A percentile compares a stretch with the other conserved stretches of the same genome.
phyloP scores from a whole-genome alignment of 78 protist species.

The Planoprotostelium fungivorum region DNA sequence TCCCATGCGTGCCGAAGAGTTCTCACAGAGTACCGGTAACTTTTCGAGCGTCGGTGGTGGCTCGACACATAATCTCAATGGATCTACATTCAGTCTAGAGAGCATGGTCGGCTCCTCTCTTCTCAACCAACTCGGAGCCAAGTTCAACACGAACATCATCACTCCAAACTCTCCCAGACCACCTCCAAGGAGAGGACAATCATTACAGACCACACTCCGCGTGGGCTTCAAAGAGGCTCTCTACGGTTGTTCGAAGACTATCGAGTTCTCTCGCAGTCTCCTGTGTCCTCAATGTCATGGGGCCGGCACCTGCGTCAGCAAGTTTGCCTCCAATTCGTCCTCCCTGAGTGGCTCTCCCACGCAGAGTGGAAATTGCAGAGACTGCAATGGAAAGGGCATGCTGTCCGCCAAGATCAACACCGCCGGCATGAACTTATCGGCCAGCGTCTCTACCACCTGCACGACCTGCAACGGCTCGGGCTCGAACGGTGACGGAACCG shows the following conservation, averaged over 20 bases:
- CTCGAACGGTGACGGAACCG: neutral
- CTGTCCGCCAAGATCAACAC: neutral
- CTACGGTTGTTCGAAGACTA: neutral
- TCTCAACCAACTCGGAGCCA: neutral
- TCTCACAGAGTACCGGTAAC: neutral
- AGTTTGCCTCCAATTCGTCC: neutral
- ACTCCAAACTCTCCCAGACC: neutral
- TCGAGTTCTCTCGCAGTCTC: neutral
- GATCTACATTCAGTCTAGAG: neutral
- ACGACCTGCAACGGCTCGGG: neutral
- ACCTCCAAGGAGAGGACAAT: neutral
- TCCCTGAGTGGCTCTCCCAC: neutral
- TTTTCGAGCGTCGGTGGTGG: neutral
- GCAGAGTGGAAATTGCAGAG: neutral
- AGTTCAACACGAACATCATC: neutral
- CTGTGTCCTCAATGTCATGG: neutral
- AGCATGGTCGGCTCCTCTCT: neutral
- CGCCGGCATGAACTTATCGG: too few relatives aligned
- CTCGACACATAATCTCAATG: neutral
- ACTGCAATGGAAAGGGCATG: neutral
- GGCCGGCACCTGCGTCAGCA: neutral
- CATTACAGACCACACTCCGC: neutral
- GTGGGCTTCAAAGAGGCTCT: neutral
- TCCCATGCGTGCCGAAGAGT: neutral
- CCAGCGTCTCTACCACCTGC: neutral